A percentile compares a stretch with the other conserved stretches of the same genome.
These are phyloP conservation scores for Isoetes engelmannii DNA, from an alignment of 83 land plant species.

Conservation along the genomic window DNA sequence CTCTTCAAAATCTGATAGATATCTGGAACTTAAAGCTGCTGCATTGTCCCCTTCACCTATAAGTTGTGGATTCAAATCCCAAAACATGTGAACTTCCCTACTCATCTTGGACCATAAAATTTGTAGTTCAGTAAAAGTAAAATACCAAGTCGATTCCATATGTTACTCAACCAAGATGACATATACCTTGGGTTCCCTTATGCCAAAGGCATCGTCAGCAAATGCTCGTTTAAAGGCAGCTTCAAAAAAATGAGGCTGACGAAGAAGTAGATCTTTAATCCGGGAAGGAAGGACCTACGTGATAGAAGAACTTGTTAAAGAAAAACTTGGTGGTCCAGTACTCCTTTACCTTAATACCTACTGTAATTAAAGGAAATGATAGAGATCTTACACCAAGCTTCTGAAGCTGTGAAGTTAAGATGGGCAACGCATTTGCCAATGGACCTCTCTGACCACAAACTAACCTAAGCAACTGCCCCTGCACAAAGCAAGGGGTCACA, in stretches of 20 bases:
- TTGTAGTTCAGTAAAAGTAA: background rate
- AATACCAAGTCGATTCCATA: background rate
- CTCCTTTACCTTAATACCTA: too few species aligned
- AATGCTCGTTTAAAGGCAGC: conserved; percentile 48
- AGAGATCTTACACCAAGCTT: conserved; percentile 52
- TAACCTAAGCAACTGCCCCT: conserved; percentile 85
- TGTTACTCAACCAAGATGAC: too few species aligned
- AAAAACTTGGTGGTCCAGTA: too few species aligned
- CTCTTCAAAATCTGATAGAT: conserved; percentile 86
- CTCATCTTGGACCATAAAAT: background rate
- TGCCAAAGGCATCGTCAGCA: background rate
- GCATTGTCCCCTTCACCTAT: conserved; percentile 28
- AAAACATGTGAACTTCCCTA: conserved; percentile 32
- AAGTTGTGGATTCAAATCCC: conserved; percentile 45
- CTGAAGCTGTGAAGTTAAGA: conserved; percentile 50
- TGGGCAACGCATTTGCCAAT: conserved; percentile 51
- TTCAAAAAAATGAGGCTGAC: conserved; percentile 48
- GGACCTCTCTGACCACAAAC: conserved; percentile 70
- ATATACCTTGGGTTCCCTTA: too few species aligned
- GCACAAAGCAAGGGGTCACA: background rate
- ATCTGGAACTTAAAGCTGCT: conserved; percentile 49
- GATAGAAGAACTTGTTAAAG: too few species aligned
- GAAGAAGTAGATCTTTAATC: conserved; percentile 47
- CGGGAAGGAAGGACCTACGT: conserved; percentile 61
- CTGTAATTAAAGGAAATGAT: background rate